These are phyloP conservation scores for Cryphonectria naterciae DNA, from an alignment of 2,329 filamentous ascomycete species.

Conservation along the genomic window DNA sequence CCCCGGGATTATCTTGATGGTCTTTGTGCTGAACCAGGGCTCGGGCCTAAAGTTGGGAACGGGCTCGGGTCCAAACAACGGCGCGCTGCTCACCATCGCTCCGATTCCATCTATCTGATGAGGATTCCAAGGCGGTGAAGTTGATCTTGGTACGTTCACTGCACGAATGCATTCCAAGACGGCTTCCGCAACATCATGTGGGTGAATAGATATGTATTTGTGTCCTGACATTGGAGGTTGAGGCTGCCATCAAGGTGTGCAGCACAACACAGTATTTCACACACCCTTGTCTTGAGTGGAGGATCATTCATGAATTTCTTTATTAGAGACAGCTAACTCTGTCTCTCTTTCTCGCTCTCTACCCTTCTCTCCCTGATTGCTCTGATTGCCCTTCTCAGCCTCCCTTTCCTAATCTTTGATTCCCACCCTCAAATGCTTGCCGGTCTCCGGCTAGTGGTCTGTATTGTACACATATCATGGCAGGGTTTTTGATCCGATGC, in stretches of 20 bases:
- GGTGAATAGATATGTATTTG: background rate
- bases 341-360: background rate
- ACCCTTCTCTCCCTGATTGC: background rate
- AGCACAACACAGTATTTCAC: background rate
- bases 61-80: background rate
- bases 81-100: background rate
- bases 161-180: background rate
- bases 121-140: background rate
- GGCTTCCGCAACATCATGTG: background rate
- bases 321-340: background rate
- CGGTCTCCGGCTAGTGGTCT: background rate
- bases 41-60: background rate
- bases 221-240: background rate
- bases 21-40: background rate
- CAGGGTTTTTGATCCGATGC: background rate
- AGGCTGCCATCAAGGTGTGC: background rate
- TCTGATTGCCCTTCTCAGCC: background rate
- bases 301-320: background rate
- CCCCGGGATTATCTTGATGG: background rate
- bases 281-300: too few relatives aligned
- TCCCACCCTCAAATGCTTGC: background rate
- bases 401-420: background rate
- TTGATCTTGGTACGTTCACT: background rate
- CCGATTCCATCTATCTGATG: background rate
- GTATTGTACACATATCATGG: background rate